These are phyloP conservation scores for Vaccinium darrowii DNA, from an alignment of 148 eudicot species.

Conservation along the genomic window DNA sequence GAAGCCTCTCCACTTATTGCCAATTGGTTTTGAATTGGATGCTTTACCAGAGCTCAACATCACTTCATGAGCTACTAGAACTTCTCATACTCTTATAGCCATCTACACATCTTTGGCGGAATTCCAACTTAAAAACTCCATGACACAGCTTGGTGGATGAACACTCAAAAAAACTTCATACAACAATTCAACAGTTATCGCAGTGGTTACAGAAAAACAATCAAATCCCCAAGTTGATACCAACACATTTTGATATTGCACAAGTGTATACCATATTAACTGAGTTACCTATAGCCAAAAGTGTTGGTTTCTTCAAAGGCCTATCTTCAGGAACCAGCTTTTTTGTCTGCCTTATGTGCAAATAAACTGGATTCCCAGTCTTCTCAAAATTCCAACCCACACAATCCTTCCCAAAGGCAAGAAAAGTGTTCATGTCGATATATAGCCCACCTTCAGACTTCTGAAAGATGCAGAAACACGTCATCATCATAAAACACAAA, in stretches of 20 bases:
- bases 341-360: slow-evolving; percentile 78
- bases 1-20: no score
- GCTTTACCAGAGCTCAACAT: neutral
- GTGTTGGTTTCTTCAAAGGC: slow-evolving; percentile 92
- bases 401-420: slow-evolving; percentile 85
- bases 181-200: neutral
- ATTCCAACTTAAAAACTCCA: neutral
- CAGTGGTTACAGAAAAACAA: neutral
- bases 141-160: neutral
- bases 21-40: no score
- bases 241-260: neutral
- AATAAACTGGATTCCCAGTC: slow-evolving; percentile 80
- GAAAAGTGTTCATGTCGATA: slow-evolving; percentile 86
- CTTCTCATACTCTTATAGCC: neutral
- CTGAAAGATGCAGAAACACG: slow-evolving; percentile 31
- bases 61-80: neutral
- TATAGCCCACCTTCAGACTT: slow-evolving; percentile 91
- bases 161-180: neutral
- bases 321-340: slow-evolving; percentile 87
- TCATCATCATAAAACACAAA: neutral
- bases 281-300: slow-evolving; percentile 80
- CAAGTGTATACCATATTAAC: neutral
- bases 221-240: neutral
- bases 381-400: slow-evolving; percentile 90
- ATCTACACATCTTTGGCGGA: neutral